Evolutionary conservation across 345 rosid genomes (phyloP), one percentile per base, ranked within the genome.

Genomic region (Pistacia integerrima): DNA sequence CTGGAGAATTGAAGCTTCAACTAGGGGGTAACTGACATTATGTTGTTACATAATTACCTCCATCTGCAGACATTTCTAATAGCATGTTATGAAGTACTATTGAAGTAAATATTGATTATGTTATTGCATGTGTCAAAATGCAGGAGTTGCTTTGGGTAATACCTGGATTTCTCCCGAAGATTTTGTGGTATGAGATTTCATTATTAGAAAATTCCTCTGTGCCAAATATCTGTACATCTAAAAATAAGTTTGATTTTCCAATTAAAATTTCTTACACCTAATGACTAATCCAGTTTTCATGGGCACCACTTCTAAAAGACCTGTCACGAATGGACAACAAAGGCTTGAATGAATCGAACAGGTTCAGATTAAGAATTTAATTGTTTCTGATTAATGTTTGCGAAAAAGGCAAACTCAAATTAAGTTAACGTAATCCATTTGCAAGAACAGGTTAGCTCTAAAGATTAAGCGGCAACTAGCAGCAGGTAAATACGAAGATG

Each of bases 91-190:
- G 8, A 20, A 58, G n/a, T n/a, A n/a, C 17, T 56, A 28, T 62
- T 20, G 10, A 62, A 28, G 17, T 10, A 3, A 17, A 11, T 30
- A 3, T 28, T 12, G 54, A 52, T 69, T 51, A 5, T 70, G 28
- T 28, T 6, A 70, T 38, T 41, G 0, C 8, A 4, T 57, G 13
- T 54, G 8, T 57, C 5, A 11, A 2, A 49, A 44, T 49, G 16
- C 62, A 87, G 90, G 90, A 44, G 76, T 87, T 70, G 90, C 85
- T 61, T 72, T 87, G 75, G 90, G 88, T 8, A 78, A 87, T 55
- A 79, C 85, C 56, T 87, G 84, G 84, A 87, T 87, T 79, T 87
- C 90, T 36, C 85, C 88, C 0, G 84, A 72, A 80, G 87, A 87
- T 73, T 83, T 81, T 76, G 80, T 72, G 85, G 90, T 83, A 74